Base-by-base conservation (phyloP, 2,329 filamentous ascomycete genomes). In the Pseudogymnoascus sp. region DNA sequence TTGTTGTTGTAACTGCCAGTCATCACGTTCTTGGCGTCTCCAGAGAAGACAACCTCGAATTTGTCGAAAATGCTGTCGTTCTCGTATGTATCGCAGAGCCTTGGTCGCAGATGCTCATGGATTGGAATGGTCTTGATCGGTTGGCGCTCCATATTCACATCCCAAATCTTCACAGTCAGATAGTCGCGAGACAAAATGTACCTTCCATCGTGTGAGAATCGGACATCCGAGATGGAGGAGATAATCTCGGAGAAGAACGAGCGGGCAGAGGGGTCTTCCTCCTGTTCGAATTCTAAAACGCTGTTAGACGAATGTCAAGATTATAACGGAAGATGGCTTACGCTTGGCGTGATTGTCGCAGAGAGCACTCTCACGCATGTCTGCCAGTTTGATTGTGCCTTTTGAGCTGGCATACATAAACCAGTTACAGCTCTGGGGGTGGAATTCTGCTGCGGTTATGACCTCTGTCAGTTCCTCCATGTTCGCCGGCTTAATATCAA, bases 401-500 rank as follows among this genome's bases (percentile, higher is more conserved):
- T 99, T 99, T 64, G 92, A 97, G 76, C 93, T 97, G 69, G 94
- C 94, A 75, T 97, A 99, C 93, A 99, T 99, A 80, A 99, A 97
- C 92, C 91, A 96, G 78, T 99, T 97, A 83, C 94, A 99, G 80
- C 92, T 96, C 71, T 88, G 81, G 5, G 94, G 94, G 73, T 99
- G 94, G 72, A 99, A 99, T 73, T 99, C 94, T 61, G 94, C 94
- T 42, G 94, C 94, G 10, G 94, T 99, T 73, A 99, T 97, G 69
- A 99, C 94, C 76, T 99, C 94, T 0, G 94, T 99, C 67, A 99
- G 82, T 79, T 99, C 94, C 77, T 99, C 94, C 94, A 99, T 99
- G 76, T 99, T 99, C 41, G 94, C 94, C 7, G 94, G 94, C 77
- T 99, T 99, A 81, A 99, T 99, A 75, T 99, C 94, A 65, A 99